Evolutionary conservation across 768 basidiomycete genomes (phyloP).

Genomic region (Trametes sanguinea): DNA sequence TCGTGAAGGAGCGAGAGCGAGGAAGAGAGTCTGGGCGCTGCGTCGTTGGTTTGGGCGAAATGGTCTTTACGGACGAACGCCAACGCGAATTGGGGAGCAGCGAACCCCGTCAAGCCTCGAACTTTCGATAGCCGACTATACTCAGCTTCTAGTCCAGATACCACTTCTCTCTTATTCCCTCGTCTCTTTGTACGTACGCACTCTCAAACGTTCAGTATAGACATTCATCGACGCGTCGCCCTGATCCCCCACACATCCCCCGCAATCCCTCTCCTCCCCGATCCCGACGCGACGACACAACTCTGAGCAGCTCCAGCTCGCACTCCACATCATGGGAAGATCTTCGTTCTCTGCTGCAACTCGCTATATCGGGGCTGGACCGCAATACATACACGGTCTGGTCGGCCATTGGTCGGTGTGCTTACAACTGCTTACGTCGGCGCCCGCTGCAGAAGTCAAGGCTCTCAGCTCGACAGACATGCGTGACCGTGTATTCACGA

Average conservation of each 20-base stretch:
- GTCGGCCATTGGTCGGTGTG: not conserved
- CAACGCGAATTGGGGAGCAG: conserved; percentile 20
- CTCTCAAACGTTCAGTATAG: too few relatives aligned
- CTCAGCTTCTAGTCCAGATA: conserved; percentile 12
- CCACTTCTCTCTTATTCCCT: too few relatives aligned
- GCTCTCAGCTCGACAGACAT: not conserved
- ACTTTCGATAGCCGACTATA: conserved; percentile 25
- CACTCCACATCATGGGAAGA: conserved; percentile 14
- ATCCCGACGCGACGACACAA: not conserved
- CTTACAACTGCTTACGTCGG: not conserved
- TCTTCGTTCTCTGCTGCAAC: not conserved
- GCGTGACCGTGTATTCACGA: not conserved
- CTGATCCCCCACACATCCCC: not conserved
- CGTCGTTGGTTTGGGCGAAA: conserved; percentile 18
- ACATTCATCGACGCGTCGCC: not conserved
- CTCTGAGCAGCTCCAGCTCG: not conserved
- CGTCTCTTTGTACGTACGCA: too few relatives aligned
- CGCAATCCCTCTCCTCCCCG: not conserved
- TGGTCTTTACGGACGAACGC: conserved; percentile 15
- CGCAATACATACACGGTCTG: not conserved
- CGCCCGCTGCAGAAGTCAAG: not conserved
- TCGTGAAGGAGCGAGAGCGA: conserved; percentile 22
- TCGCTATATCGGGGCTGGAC: not conserved
- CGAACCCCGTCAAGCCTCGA: conserved; percentile 22
- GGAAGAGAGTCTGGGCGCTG: conserved; percentile 12